Base-by-base conservation (phyloP, 352 stramenopile genomes). In the Blastocystis sp. region DNA sequence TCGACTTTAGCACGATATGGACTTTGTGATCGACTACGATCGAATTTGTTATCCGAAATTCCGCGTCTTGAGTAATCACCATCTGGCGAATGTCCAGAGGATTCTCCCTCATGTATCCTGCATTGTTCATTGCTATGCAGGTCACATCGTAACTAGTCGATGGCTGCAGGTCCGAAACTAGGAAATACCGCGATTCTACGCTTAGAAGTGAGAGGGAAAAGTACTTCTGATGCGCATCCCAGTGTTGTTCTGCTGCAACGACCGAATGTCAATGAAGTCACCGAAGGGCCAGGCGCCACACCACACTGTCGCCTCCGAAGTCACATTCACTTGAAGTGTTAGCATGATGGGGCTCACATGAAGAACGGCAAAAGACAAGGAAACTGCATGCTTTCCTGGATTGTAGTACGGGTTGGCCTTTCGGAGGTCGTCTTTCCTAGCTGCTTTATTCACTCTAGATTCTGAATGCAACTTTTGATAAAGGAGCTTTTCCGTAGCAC, bases 271-370 rank as follows among this genome's bases (percentile, higher is more conserved):
- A 11, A 80, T 80, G 23, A 29, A 37, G 23, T 80, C 43, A 37
- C 70, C 70, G 9, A 63, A n/a, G 5, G 47, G 47, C 70, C 70
- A 80, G 41, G 70, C 70, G 26, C 70, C 70, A 37, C 70, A 80
- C 70, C 70, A 80, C n/a, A 80, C 70, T 23, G 47, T 62, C 13
- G 70, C 70, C 20, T 80, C 70, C 4, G 70, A 39, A 37, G 43
- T 64, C 29, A 80, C 70, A 61, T 80, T 80, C 2, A 80, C 70
- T 5, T 18, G 50, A 7, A 80, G 54, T 11, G 64, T 34, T 8
- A 80, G 41, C 5, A 53, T 66, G 41, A 80, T 56, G 29, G 70
- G 70, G 23, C 23, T 47, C 5, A 80, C 45, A 34, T 63, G 41
- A 4, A 66, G n/a, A 56, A 80, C 39, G 7, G 70, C 37, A n/a